Evolutionary conservation across 2,329 filamentous ascomycete species (phyloP), one percentile per base, ranked within the genome.

Genomic region (Xylariaceae sp.): DNA sequence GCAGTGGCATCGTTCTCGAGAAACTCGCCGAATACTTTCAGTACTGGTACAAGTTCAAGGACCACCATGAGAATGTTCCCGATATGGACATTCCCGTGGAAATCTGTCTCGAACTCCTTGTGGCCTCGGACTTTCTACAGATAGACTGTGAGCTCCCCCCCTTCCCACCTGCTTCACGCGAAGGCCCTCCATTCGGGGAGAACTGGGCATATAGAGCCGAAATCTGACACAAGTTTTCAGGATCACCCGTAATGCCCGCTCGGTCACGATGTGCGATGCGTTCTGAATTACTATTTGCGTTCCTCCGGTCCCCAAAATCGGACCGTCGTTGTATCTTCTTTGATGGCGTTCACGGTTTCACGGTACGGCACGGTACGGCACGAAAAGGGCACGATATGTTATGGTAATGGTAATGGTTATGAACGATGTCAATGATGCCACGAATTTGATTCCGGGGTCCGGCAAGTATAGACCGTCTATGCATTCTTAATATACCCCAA

Each of bases 1-100:
- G 34, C 60, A 91, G 87, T 71, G 86, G 83, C 60, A 75, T 86
- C 51, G 81, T 91, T 4, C 81, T 92, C 2, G 88, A 91, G 69
- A 90, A 89, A 68, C 84, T 91, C 34, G 87, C 85, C 70, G 87
- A 91, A 72, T 92, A 91, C 72, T 85, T 91, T 59, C 88, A 90
- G 68, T 91, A 91, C 74, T 88, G 87, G 75, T 85, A 90, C 71
- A 86, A 85, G 65, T 80, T 89, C 71, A 79, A 80, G 50, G 80
- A 89, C 61, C 76, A 76, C 61, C 84, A 19, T 19, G 19, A 86
- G 62, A 84, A 90, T 64, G 87, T 91, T 26, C 84, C 86, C 3
- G 88, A 92, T 65, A 87, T 91, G 84, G 87, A 91, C 12, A 86
- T 91, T 55, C 87, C 87, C 9, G 82, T 87, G 32, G 87, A 91